Conservation (phyloP, 305 asterid genomes). For the Solanum hybrid region DNA sequence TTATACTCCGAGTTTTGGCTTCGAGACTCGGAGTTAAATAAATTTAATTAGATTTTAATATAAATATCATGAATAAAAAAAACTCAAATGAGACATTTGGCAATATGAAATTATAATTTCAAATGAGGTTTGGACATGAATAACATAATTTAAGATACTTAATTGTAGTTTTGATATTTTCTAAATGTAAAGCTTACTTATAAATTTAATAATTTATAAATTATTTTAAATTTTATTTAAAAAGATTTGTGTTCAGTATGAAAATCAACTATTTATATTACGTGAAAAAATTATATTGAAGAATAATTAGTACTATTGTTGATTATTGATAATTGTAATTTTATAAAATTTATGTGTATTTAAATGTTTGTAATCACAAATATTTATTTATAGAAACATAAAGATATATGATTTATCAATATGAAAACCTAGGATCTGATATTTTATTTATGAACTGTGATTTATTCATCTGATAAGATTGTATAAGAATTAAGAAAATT, state of each 20-base stretch:
- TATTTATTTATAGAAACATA: background rate
- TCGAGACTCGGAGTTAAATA: background rate
- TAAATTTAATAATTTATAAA: no score
- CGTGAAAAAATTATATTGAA: background rate
- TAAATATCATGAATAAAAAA: no score
- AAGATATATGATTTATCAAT: background rate
- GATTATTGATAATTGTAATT: background rate
- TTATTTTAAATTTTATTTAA: background rate
- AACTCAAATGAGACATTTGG: background rate
- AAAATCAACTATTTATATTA: background rate
- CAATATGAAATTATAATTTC: background rate
- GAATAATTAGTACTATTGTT: background rate
- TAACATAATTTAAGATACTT: background rate
- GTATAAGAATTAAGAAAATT: no score
- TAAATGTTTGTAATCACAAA: background rate
- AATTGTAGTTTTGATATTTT: no score
- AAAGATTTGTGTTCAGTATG: rapidly evolving
- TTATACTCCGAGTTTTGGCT: background rate
- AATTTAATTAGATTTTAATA: no score
- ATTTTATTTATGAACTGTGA: no score
- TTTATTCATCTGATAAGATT: no score
- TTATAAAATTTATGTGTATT: background rate
- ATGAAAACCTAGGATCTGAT: no score
- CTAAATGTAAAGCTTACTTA: no score
- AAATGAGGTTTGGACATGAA: background rate